Base-by-base conservation (phyloP, 139 green algal species). In the Coelastrella sp. region DNA sequence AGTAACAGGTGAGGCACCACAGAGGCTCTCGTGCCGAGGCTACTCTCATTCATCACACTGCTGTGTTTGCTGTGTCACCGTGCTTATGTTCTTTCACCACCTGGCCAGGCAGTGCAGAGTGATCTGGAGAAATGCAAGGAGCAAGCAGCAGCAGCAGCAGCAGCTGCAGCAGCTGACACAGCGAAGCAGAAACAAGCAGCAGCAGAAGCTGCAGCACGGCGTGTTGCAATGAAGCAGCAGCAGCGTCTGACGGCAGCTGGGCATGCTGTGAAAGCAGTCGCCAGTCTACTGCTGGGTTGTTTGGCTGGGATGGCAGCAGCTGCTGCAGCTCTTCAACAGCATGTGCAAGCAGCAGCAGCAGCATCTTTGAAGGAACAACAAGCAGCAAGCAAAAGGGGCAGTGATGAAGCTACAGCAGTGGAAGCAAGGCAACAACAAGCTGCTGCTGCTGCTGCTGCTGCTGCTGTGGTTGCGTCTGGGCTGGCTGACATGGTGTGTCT, bases 401-500 rank as follows among this genome's bases (percentile, higher is more conserved):
- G 10, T 61, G 35, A 86, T 57, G 75, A 58, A 27, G 3, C 35
- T 49, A 49, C 35, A 49, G 35, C 35, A 49, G 35, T 49, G 35
- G 35, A 49, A 3, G 35, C 35, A 22, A 22, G 65, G 7, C 10
- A 22, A 4, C 87, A 86, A 85, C 84, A 89, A 35, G 6, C 11
- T 4, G n/a, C 75, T 82, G 57, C 27, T 56, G 61, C 63, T 11
- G 72, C 66, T 60, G 70, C 15, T 20, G 60, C 72, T n/a, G 90
- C 35, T 66, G 84, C 65, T 9, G 9, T 92, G 75, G 78, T 57
- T 1, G 92, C 87, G 0, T 66, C 59, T 3, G 92, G 81, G 25
- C 87, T 94, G 6, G 91, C 92, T 9, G 76, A 89, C 15, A 84
- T 94, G 87, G 91, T 91, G 14, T 87, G 84, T 87, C 57, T 94